A percentile compares a stretch with the other conserved stretches of the same genome.
These are phyloP conservation scores for Myxozyma udenii DNA, from an alignment of 805 yeast genomes.

Conservation along the genomic window DNA sequence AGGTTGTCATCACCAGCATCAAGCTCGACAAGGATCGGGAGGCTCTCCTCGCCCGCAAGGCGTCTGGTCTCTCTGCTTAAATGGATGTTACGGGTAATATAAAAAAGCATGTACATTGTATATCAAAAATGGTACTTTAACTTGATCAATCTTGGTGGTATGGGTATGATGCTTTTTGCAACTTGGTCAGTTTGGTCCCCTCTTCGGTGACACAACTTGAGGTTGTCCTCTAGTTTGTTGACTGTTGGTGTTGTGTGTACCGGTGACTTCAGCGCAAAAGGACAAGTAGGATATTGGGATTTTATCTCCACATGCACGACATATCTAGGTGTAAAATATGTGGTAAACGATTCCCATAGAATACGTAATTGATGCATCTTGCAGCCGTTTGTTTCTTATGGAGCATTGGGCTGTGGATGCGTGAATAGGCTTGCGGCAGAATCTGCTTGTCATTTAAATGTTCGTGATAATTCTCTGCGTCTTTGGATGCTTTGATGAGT, in stretches of 20 bases:
- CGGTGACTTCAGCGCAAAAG: too few relatives aligned
- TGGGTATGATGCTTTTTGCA: too few relatives aligned
- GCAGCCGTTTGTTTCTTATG: constrained; percentile 3
- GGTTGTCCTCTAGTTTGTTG: too few relatives aligned
- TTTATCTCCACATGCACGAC: constrained; percentile 31
- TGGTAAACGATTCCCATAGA: constrained; percentile 31
- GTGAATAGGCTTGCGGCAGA: constrained; percentile 23
- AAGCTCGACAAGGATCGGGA: constrained; percentile 99
- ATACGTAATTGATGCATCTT: neutral
- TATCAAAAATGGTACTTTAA: neutral
- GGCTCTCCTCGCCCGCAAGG: constrained; percentile 63
- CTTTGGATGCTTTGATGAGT: too few relatives aligned
- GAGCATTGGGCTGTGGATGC: constrained; percentile 1
- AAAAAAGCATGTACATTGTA: constrained; percentile 8
- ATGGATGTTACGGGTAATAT: neutral
- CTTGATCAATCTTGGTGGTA: neutral
- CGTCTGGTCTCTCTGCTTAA: constrained; percentile 18
- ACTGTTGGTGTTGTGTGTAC: too few relatives aligned
- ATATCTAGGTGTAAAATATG: constrained; percentile 15
- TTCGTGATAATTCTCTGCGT: neutral
- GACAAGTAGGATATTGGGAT: constrained; percentile 24
- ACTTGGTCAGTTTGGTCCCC: too few relatives aligned
- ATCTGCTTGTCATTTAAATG: neutral
- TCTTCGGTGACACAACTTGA: too few relatives aligned
- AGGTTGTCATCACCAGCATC: constrained; percentile 97